phyloP scores from a whole-genome alignment of 2,329 filamentous ascomycete species.

The Claviceps arundinis region DNA sequence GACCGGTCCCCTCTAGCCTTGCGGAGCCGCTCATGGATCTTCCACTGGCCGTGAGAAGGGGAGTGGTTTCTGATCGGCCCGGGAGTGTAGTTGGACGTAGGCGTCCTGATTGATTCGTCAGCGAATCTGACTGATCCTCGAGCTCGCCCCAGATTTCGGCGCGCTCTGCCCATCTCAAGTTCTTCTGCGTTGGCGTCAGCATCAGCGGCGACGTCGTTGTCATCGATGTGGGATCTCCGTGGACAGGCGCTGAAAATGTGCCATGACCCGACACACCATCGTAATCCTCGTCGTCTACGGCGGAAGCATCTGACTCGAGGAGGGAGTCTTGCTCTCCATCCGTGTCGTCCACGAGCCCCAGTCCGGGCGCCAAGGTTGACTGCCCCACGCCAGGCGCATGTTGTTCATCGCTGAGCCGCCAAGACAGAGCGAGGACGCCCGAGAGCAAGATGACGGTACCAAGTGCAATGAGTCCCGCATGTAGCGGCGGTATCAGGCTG shows the following conservation, averaged over 20 bases:
- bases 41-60: constrained; percentile 23
- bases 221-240: constrained; percentile 15
- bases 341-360: constrained; percentile 65
- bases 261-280: constrained; percentile 28
- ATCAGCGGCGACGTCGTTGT: constrained; percentile 17
- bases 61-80: constrained; percentile 24
- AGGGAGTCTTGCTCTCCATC: constrained; percentile 46
- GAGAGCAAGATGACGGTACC: constrained; percentile 76
- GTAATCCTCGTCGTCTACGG: constrained; percentile 31
- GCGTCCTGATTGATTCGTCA: constrained; percentile 23
- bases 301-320: constrained; percentile 31
- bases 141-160: constrained; percentile 82
- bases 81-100: constrained; percentile 38
- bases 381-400: constrained; percentile 45
- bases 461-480: constrained; percentile 69
- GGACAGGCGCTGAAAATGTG: constrained; percentile 29
- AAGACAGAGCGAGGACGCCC: constrained; percentile 83
- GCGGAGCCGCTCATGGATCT: constrained; percentile 19
- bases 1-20: constrained; percentile 14
- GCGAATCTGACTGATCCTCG: constrained; percentile 52
- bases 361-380: constrained; percentile 65
- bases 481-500: constrained; percentile 59
- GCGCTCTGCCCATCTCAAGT: constrained; percentile 49
- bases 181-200: constrained; percentile 29
- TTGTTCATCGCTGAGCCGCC: constrained; percentile 75